These are phyloP conservation scores for Chaetomium sp. DNA, from an alignment of 2,329 filamentous ascomycete species.

Conservation along the genomic window DNA sequence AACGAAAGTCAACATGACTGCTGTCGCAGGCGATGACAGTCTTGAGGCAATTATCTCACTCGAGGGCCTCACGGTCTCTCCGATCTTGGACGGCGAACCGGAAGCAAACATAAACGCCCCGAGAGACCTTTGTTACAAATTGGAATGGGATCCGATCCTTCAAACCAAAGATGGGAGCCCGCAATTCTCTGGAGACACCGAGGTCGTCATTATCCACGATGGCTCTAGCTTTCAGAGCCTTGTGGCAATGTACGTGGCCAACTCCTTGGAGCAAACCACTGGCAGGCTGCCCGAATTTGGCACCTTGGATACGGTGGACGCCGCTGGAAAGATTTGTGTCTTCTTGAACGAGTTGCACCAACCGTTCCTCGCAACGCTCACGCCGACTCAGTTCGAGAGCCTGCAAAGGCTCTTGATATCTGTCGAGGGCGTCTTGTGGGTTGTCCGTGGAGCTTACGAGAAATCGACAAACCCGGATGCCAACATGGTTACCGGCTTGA, in stretches of 20 bases:
- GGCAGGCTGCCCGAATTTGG: slow-evolving; percentile 41
- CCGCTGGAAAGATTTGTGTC: slow-evolving; percentile 45
- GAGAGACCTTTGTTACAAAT: slow-evolving; percentile 51
- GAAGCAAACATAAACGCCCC: slow-evolving; percentile 37
- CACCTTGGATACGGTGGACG: slow-evolving; percentile 37
- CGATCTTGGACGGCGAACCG: slow-evolving; percentile 44
- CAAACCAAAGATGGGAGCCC: slow-evolving; percentile 27
- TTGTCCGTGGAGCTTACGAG: slow-evolving; percentile 45
- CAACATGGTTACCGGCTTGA: slow-evolving; percentile 51
- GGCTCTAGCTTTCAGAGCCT: slow-evolving; percentile 40
- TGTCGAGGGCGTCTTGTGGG: slow-evolving; percentile 45
- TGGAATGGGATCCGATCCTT: slow-evolving; percentile 49
- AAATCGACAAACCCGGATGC: slow-evolving; percentile 43
- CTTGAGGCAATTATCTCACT: slow-evolving; percentile 41
- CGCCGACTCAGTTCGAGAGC: slow-evolving; percentile 42
- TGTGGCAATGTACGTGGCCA: slow-evolving; percentile 41
- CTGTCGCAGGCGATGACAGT: slow-evolving; percentile 36
- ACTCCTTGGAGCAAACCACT: slow-evolving; percentile 39
- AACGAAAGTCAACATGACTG: slow-evolving; percentile 44
- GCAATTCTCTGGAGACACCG: slow-evolving; percentile 34
- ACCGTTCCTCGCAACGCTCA: slow-evolving; percentile 47
- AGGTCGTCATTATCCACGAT: slow-evolving; percentile 46
- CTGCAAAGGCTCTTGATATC: slow-evolving; percentile 43
- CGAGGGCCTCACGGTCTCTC: slow-evolving; percentile 45
- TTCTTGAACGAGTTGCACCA: slow-evolving; percentile 50